Evolutionary conservation across 2,329 filamentous ascomycete species (phyloP).

Genomic region (Penicillium oxalicum): DNA sequence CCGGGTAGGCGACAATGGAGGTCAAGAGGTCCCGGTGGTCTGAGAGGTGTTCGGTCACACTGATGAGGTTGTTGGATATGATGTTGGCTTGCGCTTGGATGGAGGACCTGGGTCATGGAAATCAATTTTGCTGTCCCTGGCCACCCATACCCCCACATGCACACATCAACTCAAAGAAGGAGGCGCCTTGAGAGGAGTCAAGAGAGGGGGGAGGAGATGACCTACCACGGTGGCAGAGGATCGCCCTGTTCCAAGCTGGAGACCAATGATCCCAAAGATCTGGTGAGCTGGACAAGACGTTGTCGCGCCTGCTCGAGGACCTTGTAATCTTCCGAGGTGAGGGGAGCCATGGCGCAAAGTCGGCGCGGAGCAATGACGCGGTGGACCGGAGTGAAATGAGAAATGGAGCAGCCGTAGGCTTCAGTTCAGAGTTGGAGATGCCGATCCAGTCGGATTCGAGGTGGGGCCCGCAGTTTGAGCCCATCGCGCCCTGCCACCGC

Average conservation of each 20-base stretch:
- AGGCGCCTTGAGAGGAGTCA: background rate
- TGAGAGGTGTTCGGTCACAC: slow-evolving; percentile 59
- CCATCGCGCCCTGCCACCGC: background rate
- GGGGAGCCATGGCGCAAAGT: slow-evolving; percentile 30
- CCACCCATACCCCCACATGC: too few species aligned
- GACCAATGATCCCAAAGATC: slow-evolving; percentile 60
- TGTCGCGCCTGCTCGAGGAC: slow-evolving; percentile 65
- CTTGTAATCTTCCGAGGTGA: slow-evolving; percentile 46
- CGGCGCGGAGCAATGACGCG: background rate
- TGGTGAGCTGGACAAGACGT: slow-evolving; percentile 62
- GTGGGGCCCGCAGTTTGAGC: too few species aligned
- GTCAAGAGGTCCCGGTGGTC: slow-evolving; percentile 63
- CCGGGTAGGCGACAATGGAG: slow-evolving; percentile 67
- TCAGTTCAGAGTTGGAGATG: background rate
- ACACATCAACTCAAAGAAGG: too few species aligned
- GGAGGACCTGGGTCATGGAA: slow-evolving; percentile 50
- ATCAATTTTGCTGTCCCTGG: background rate
- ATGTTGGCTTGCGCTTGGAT: slow-evolving; percentile 67
- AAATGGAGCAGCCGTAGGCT: background rate
- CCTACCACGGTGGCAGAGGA: slow-evolving; percentile 62
- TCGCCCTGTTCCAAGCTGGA: slow-evolving; percentile 56
- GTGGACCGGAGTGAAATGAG: background rate
- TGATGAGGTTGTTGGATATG: slow-evolving; percentile 63
- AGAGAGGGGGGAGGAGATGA: background rate
- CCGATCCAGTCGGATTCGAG: too few species aligned